phyloP scores from a whole-genome alignment of 1,284 basidiomycete species.

The Apiotrichum mycotoxinovorans region DNA sequence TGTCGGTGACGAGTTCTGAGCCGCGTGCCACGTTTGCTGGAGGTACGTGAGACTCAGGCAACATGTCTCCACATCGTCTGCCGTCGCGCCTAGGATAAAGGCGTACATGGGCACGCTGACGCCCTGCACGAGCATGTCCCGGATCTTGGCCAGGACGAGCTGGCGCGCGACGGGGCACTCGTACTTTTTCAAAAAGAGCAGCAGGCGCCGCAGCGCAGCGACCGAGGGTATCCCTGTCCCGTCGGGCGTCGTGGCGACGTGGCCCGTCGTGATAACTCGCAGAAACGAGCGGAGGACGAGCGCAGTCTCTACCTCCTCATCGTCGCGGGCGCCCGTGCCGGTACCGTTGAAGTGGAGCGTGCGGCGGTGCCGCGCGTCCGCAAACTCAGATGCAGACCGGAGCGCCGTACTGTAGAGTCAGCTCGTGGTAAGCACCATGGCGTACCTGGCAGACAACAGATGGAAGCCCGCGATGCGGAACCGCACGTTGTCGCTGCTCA shows the following conservation, averaged over 20 bases:
- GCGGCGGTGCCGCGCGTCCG: not conserved
- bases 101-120: constrained; percentile 8
- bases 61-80: constrained; percentile 16
- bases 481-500: constrained; percentile 11
- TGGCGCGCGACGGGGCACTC: constrained; percentile 12
- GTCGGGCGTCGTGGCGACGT: constrained; percentile 7
- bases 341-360: constrained; percentile 6
- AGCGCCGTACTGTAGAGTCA: constrained; percentile 4
- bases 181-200: constrained; percentile 15
- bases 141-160: constrained; percentile 6
- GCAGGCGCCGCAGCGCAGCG: constrained; percentile 4
- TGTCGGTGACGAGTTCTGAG: too few relatives aligned
- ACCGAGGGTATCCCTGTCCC: constrained; percentile 5
- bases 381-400: constrained; percentile 3
- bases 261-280: constrained; percentile 9
- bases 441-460: not conserved
- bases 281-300: constrained; percentile 12
- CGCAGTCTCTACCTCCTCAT: constrained; percentile 12
- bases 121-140: constrained; percentile 5
- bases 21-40: constrained; percentile 7
- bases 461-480: constrained; percentile 5
- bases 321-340: too few relatives aligned
- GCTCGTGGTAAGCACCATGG: not conserved
- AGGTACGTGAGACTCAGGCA: constrained; percentile 6
- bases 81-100: constrained; percentile 12